phyloP scores from a whole-genome alignment of 768 basidiomycete species.

The Guyanaporus albipodus region DNA sequence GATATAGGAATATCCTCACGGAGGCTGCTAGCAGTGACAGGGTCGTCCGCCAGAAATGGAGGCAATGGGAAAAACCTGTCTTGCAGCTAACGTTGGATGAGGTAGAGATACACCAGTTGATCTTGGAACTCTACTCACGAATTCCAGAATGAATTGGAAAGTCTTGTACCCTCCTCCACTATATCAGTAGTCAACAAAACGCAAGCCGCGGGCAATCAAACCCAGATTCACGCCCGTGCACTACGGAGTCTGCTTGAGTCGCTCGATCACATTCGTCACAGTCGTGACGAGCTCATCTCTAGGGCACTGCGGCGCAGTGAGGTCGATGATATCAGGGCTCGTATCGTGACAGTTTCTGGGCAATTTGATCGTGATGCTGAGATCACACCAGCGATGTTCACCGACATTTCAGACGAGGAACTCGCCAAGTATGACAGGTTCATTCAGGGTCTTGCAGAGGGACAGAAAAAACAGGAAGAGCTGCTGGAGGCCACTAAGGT shows the following conservation, averaged over 20 bases:
- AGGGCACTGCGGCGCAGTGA: slow-evolving; percentile 60
- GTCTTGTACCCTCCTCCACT: slow-evolving; percentile 65
- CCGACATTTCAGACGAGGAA: slow-evolving; percentile 74
- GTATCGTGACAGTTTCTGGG: slow-evolving; percentile 62
- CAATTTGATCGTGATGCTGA: slow-evolving; percentile 64
- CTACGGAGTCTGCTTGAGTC: slow-evolving; percentile 74
- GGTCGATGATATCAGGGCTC: slow-evolving; percentile 68
- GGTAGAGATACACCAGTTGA: slow-evolving; percentile 26
- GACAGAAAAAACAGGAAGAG: slow-evolving; percentile 57
- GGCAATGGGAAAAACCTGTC: slow-evolving; percentile 78
- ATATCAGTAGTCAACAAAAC: slow-evolving; percentile 29
- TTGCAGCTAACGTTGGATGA: slow-evolving; percentile 66
- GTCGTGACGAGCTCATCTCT: slow-evolving; percentile 57
- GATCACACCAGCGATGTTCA: slow-evolving; percentile 83
- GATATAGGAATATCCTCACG: slow-evolving; percentile 67
- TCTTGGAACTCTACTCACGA: slow-evolving; percentile 1
- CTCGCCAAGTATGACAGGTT: slow-evolving; percentile 79
- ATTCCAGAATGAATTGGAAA: slow-evolving; percentile 59
- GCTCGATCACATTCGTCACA: slow-evolving; percentile 65
- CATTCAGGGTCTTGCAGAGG: slow-evolving; percentile 52
- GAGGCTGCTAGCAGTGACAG: slow-evolving; percentile 76
- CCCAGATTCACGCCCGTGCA: slow-evolving; percentile 60
- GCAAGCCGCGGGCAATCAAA: slow-evolving; percentile 43
- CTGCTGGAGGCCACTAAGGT: slow-evolving; percentile 71
- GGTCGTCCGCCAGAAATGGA: slow-evolving; percentile 78